Percentiles rank a stretch among this genome's conserved stretches.
Evolutionary conservation across 768 basidiomycete genomes (phyloP).

Genomic region (Symmetrospora coprosmae): DNA sequence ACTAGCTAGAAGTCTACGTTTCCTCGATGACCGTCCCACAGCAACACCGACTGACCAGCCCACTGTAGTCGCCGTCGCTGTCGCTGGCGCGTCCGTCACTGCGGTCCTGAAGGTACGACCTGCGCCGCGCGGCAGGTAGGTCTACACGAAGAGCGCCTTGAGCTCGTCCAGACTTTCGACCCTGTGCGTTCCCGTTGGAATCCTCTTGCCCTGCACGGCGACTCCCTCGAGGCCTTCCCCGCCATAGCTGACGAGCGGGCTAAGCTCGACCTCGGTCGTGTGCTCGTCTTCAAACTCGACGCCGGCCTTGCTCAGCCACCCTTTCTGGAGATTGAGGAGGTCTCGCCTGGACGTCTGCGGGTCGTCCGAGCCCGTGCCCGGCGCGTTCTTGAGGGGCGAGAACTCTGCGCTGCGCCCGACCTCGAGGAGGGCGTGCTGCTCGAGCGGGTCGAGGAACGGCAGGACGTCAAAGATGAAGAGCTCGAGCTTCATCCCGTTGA

Average conservation of each 20-base stretch:
- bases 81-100: no score
- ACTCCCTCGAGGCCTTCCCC: slow-evolving; percentile 55
- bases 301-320: slow-evolving; percentile 48
- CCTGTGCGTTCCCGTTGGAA: neutral
- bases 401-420: slow-evolving; percentile 81
- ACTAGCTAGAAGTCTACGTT: no score
- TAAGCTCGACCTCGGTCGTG: slow-evolving; percentile 75
- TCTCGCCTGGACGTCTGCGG: slow-evolving; percentile 81
- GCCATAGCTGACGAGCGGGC: slow-evolving; percentile 72
- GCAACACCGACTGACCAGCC: no score
- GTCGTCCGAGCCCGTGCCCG: slow-evolving; percentile 76
- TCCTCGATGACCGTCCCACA: no score
- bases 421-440: slow-evolving; percentile 67
- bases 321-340: slow-evolving; percentile 68
- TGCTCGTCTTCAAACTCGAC: slow-evolving; percentile 42
- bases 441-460: slow-evolving; percentile 52
- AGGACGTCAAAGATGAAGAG: slow-evolving; percentile 98
- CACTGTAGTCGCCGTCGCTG: no score
- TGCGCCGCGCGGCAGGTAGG: no score
- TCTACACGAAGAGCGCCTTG: neutral
- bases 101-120: no score
- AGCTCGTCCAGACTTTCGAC: slow-evolving; percentile 7
- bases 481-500: slow-evolving; percentile 99
- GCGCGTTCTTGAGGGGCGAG: slow-evolving; percentile 92
- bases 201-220: slow-evolving; percentile 9